Conservation (phyloP, 148 eudicot genomes). For the Tetragonia tetragonoides region DNA sequence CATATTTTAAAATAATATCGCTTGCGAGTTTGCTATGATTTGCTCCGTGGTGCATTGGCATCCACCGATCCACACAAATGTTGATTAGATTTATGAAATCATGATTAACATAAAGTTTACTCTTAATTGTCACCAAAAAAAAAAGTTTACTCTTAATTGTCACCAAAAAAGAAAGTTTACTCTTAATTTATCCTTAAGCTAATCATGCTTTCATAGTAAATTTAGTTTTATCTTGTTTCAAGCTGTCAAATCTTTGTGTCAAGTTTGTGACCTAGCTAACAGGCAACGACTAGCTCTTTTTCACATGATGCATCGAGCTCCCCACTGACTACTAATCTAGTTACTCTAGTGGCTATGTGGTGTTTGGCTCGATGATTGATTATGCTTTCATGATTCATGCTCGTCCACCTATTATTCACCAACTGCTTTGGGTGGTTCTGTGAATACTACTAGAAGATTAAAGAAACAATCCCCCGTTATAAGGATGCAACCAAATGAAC, state of each 20-base stretch:
- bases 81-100: slow-evolving; percentile 40
- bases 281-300: slow-evolving; percentile 8
- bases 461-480: no score
- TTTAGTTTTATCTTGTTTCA: background rate
- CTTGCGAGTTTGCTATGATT: background rate
- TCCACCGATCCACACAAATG: slow-evolving; percentile 13
- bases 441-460: no score
- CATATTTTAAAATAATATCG: background rate
- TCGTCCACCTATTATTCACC: slow-evolving; percentile 6
- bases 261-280: background rate
- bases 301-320: slow-evolving; percentile 28
- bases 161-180: no score
- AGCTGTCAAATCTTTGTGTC: slow-evolving; percentile 18
- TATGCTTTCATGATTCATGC: background rate
- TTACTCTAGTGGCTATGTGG: slow-evolving; percentile 7
- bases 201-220: background rate
- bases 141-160: no score
- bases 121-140: no score
- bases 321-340: slow-evolving; percentile 4
- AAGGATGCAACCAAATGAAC: no score
- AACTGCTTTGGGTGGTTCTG: background rate
- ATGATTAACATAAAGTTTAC: slow-evolving; percentile 1
- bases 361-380: slow-evolving; percentile 16
- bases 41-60: background rate
- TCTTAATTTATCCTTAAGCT: background rate